A percentile compares a stretch with the other conserved stretches of the same genome.
These are phyloP conservation scores for Phialocephala subalpina DNA, from an alignment of 2,329 filamentous ascomycete genomes.

Conservation along the genomic window DNA sequence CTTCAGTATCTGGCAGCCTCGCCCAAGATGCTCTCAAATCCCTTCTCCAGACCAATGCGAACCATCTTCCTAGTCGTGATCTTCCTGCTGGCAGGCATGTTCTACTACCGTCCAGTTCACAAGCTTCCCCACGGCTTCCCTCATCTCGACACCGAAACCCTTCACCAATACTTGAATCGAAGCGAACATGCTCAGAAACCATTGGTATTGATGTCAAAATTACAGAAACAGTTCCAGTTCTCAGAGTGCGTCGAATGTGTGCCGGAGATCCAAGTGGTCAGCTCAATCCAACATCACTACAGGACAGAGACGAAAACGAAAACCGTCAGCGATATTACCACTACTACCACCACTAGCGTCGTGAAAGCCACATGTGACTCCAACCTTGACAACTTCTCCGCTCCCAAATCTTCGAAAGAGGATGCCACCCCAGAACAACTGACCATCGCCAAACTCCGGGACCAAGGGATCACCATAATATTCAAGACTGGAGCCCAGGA, in stretches of 20 bases:
- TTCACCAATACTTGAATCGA: slow-evolving; percentile 2
- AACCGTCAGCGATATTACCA: slow-evolving; percentile 1
- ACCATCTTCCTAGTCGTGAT: slow-evolving; percentile 2
- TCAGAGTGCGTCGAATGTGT: background rate
- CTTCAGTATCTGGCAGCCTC: too few species aligned
- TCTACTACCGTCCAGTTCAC: slow-evolving; percentile 6
- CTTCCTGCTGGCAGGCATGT: background rate
- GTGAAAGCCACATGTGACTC: background rate
- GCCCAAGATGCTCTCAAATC: slow-evolving; percentile 5
- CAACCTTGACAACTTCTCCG: background rate
- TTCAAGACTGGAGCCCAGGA: slow-evolving; percentile 67
- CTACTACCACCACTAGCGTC: background rate
- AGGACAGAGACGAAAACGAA: slow-evolving; percentile 5
- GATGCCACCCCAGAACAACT: slow-evolving; percentile 23
- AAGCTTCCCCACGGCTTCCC: background rate
- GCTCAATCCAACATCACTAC: background rate
- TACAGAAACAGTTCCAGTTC: background rate
- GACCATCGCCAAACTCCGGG: slow-evolving; percentile 22
- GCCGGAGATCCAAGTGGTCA: background rate
- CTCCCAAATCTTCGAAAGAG: background rate
- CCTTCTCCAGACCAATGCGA: background rate
- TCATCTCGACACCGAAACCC: background rate
- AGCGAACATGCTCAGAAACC: background rate
- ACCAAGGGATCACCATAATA: slow-evolving; percentile 47
- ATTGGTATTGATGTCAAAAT: background rate